Conservation (phyloP, 2,329 filamentous ascomycete species). For the Xylaria sp. region DNA sequence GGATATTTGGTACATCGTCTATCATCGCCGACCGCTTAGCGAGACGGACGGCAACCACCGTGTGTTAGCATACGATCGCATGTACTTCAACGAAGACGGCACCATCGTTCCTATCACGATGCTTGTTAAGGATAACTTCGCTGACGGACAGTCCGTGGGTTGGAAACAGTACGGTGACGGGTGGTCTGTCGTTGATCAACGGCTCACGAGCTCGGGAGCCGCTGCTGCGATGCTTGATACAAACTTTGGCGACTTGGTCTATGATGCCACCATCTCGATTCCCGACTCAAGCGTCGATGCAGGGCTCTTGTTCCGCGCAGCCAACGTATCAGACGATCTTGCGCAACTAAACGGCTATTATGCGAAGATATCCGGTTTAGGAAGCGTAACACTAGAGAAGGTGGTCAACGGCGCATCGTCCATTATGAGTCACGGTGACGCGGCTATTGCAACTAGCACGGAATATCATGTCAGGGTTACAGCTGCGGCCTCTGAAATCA, state of each 20-base stretch:
- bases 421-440: slow-evolving; percentile 23
- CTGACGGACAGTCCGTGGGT: slow-evolving; percentile 53
- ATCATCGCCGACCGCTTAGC: slow-evolving; percentile 59
- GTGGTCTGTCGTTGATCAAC: slow-evolving; percentile 46
- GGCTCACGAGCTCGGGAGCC: slow-evolving; percentile 41
- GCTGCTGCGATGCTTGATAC: slow-evolving; percentile 52
- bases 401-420: slow-evolving; percentile 37
- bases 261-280: slow-evolving; percentile 48
- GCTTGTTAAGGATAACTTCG: slow-evolving; percentile 58
- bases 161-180: slow-evolving; percentile 50
- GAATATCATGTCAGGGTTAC: slow-evolving; percentile 45
- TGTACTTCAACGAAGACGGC: slow-evolving; percentile 58
- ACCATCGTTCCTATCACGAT: slow-evolving; percentile 58
- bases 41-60: slow-evolving; percentile 60
- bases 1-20: slow-evolving; percentile 58
- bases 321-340: slow-evolving; percentile 35
- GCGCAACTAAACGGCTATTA: slow-evolving; percentile 49
- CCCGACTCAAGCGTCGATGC: slow-evolving; percentile 43
- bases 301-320: slow-evolving; percentile 53
- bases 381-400: slow-evolving; percentile 45
- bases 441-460: slow-evolving; percentile 20
- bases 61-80: slow-evolving; percentile 59
- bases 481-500: slow-evolving; percentile 44
- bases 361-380: slow-evolving; percentile 39
- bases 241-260: slow-evolving; percentile 52